These are phyloP conservation scores for Santalum album DNA, from an alignment of 164 flowering plant genomes.

Conservation along the genomic window DNA sequence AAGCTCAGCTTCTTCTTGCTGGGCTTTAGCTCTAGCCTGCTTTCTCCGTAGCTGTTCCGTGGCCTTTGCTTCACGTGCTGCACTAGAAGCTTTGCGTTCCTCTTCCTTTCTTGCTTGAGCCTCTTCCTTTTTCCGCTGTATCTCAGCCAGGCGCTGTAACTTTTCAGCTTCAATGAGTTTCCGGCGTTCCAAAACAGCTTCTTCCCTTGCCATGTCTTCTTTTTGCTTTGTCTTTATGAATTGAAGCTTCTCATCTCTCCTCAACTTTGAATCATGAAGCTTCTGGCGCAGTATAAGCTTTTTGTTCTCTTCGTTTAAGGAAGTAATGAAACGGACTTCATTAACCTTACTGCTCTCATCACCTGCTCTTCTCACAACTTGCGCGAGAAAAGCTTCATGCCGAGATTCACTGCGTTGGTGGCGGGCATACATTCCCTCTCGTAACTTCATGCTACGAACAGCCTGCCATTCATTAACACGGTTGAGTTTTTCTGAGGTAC, in stretches of 20 bases:
- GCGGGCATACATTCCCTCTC: conserved; percentile 86
- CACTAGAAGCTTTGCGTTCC: conserved; percentile 92
- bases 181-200: conserved; percentile 89
- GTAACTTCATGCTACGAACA: conserved; percentile 68
- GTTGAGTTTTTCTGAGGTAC: conserved; percentile 75
- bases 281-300: conserved; percentile 80
- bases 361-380: conserved; percentile 90
- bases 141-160: conserved; percentile 91
- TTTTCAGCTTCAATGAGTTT: conserved; percentile 86
- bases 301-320: conserved; percentile 89
- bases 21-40: conserved; percentile 87
- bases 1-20: conserved; percentile 96
- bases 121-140: conserved; percentile 83
- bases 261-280: conserved; percentile 80
- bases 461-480: conserved; percentile 97
- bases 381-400: conserved; percentile 87
- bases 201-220: conserved; percentile 94
- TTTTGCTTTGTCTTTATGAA: conserved; percentile 74
- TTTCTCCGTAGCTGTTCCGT: conserved; percentile 74
- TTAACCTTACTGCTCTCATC: conserved; percentile 97
- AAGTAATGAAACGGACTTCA: conserved; percentile 96
- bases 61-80: conserved; percentile 88
- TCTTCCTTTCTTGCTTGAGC: conserved; percentile 93
- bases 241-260: conserved; percentile 92
- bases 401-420: conserved; percentile 88